These are phyloP conservation scores for Alternaria tenuissima DNA, from an alignment of 2,329 filamentous ascomycete species.

Conservation along the genomic window DNA sequence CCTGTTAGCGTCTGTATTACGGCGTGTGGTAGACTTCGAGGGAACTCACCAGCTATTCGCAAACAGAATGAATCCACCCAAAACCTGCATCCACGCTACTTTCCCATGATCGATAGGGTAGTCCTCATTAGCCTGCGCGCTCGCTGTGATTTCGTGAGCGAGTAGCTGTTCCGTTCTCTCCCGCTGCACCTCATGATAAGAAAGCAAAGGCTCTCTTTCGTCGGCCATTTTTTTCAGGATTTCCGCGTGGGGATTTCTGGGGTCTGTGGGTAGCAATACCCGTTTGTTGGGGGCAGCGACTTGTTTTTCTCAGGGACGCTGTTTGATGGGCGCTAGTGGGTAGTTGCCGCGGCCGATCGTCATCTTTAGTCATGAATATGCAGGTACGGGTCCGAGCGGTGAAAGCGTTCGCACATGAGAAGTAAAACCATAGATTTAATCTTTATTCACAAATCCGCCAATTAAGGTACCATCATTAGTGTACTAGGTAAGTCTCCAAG, in stretches of 20 bases:
- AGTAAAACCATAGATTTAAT: neutral
- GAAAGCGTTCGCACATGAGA: neutral
- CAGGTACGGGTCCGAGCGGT: slow-evolving; percentile 15
- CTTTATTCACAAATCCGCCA: neutral
- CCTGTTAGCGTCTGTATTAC: slow-evolving; percentile 38
- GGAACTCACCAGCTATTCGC: slow-evolving; percentile 49
- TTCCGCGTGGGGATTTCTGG: neutral
- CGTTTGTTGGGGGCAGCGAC: neutral
- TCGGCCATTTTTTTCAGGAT: neutral
- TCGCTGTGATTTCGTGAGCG: slow-evolving; percentile 19
- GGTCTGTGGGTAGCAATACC: neutral
- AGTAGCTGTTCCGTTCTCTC: slow-evolving; percentile 9
- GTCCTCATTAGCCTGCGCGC: slow-evolving; percentile 16
- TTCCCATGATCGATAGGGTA: slow-evolving; percentile 41
- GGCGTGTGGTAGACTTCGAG: neutral
- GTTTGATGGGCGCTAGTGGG: slow-evolving; percentile 2
- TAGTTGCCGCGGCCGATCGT: slow-evolving; percentile 4
- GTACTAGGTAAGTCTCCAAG: neutral
- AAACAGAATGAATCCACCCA: slow-evolving; percentile 54
- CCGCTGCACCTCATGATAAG: slow-evolving; percentile 11
- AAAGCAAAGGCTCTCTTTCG: slow-evolving; percentile 22
- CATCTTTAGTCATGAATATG: slow-evolving; percentile 15
- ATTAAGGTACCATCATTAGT: neutral
- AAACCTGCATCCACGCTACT: slow-evolving; percentile 54
- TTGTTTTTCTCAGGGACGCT: slow-evolving; percentile 1